phyloP scores from a whole-genome alignment of 2,329 filamentous ascomycete species.

The Botrytis cinerea region DNA sequence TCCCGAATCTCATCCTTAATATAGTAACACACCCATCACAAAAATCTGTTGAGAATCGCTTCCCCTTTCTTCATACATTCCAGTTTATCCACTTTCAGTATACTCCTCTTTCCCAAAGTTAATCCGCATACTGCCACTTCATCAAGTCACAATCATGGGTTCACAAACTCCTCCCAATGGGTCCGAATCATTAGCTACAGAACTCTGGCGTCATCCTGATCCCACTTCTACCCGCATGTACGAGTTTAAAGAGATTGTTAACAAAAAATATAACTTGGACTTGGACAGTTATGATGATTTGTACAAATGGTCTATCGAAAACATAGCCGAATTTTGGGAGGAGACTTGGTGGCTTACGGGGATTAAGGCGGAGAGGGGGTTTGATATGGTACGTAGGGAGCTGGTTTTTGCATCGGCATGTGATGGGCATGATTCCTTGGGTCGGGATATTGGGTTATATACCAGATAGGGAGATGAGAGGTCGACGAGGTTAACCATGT shows the following conservation, averaged over 20 bases:
- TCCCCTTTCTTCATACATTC: conserved; percentile 17
- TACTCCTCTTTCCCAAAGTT: not conserved
- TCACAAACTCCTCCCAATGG: not conserved
- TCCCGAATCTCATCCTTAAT: not conserved
- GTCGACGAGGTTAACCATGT: conserved; percentile 6
- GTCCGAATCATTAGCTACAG: conserved; percentile 33
- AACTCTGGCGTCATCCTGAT: conserved; percentile 71
- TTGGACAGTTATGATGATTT: conserved; percentile 72
- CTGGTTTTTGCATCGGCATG: conserved; percentile 13
- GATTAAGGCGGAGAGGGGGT: conserved; percentile 67
- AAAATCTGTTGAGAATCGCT: conserved; percentile 6
- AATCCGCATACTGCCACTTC: not conserved
- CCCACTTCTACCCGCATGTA: conserved; percentile 70
- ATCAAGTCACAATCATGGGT: not conserved
- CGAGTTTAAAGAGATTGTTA: conserved; percentile 69
- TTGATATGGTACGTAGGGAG: conserved; percentile 53
- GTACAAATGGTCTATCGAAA: conserved; percentile 80
- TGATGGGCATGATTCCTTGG: not conserved
- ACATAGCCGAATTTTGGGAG: conserved; percentile 78
- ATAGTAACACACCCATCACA: not conserved
- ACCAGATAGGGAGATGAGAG: not conserved
- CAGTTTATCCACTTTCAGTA: not conserved
- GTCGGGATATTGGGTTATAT: not conserved
- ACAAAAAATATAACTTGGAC: conserved; percentile 62
- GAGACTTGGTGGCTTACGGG: conserved; percentile 83